Evolutionary conservation across 192 early-diverging fungal species (phyloP).

Genomic region (Backusella parvicylindrica): DNA sequence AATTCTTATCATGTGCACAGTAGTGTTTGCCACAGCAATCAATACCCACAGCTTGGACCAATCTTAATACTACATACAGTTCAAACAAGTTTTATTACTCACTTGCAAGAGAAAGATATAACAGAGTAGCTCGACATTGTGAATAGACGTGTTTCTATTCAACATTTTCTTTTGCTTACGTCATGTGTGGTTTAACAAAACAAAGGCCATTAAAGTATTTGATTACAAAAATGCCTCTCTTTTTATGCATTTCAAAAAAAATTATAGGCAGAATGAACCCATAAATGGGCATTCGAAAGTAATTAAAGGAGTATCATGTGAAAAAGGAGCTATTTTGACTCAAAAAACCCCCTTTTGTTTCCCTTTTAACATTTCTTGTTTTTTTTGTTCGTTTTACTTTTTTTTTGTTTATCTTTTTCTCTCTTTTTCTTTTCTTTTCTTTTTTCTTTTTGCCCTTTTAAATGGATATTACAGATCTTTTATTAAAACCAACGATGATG

Average conservation of each 20-base stretch:
- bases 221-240: neutral
- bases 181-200: neutral
- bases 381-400: too few species aligned
- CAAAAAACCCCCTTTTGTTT: constrained; percentile 1
- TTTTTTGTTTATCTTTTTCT: neutral
- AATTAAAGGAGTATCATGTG: neutral
- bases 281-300: neutral
- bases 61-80: neutral
- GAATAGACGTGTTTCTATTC: too few species aligned
- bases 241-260: neutral
- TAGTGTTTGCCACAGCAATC: too few species aligned
- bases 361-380: constrained; percentile 4
- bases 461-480: neutral
- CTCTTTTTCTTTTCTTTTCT: neutral
- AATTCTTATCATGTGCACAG: too few species aligned
- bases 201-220: too few species aligned
- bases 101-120: too few species aligned
- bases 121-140: too few species aligned
- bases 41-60: neutral
- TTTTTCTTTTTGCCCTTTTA: neutral
- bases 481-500: neutral
- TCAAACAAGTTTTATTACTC: too few species aligned
- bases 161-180: neutral
- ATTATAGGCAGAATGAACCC: neutral
- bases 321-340: constrained; percentile 7